Conservation (phyloP, 2,329 filamentous ascomycete species). For the Penicillium sp. region DNA sequence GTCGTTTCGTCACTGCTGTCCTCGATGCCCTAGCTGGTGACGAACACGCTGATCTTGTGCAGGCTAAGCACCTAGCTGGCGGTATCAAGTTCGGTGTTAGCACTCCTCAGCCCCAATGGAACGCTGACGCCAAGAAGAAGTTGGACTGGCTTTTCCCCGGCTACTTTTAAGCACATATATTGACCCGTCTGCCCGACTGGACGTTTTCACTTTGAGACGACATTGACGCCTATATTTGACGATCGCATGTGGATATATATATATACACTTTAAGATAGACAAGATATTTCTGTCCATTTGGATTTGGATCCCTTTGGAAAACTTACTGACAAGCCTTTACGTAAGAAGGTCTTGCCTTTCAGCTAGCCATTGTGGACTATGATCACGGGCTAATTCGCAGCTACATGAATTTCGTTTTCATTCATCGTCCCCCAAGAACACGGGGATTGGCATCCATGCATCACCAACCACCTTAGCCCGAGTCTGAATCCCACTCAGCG, state of each 20-base stretch:
- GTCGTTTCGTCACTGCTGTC: slow-evolving; percentile 76
- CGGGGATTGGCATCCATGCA: not conserved
- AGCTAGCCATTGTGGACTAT: not conserved
- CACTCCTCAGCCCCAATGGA: slow-evolving; percentile 71
- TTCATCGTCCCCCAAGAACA: not conserved
- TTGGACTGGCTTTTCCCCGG: slow-evolving; percentile 83
- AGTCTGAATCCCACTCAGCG: not conserved
- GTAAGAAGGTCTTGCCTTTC: not conserved
- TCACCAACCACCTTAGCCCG: not conserved
- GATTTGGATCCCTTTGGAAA: not conserved
- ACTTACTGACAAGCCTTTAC: not conserved
- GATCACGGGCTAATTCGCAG: not conserved
- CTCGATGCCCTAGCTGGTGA: slow-evolving; percentile 77
- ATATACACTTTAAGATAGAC: not conserved
- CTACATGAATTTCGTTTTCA: not conserved
- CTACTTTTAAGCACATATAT: slow-evolving; percentile 49
- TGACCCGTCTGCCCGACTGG: slow-evolving; percentile 27
- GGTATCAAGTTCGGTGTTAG: slow-evolving; percentile 74
- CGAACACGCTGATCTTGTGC: slow-evolving; percentile 68
- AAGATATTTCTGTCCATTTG: not conserved
- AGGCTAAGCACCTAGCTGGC: slow-evolving; percentile 75
- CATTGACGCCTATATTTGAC: not conserved
- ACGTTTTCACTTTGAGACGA: not conserved
- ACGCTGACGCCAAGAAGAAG: slow-evolving; percentile 69
- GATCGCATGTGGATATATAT: not conserved